Base-by-base conservation (phyloP, 129 eudicot genomes). In the Flaveria brownii region DNA sequence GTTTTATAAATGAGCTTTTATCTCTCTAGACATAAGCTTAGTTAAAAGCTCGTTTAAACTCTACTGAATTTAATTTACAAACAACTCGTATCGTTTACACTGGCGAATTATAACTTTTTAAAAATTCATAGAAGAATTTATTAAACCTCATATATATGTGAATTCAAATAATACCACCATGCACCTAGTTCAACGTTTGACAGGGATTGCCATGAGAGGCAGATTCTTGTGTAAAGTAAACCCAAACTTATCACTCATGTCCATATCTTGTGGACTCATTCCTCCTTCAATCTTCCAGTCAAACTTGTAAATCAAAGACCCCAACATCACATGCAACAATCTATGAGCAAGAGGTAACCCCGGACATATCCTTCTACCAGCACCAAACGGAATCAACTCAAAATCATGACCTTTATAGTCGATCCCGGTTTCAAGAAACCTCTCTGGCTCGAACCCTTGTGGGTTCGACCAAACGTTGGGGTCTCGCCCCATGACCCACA, bases 401-500 rank as follows among this genome's bases (percentile, higher is more conserved):
- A 87, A 87, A 54, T 81, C 41, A 13, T 56, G 70, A 33, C 91
- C 91, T 41, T 72, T 77, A 39, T 67, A 82, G 52, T 84, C 84
- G 0, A 77, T 70, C 47, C 65, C 74, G 3, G 28, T 36, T 1
- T 54, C 80, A 68, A 80, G 69, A 73, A 87, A 87, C 65, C 92
- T 67, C 51, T 87, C 88, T 3, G 92, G 88, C 72, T 33, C 61
- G 42, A 87, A 87, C 14, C n/a, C 14, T 20, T 77, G 70, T 4
- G 87, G 82, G 39, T 84, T 39, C 3, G 72, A 2, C 77, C 77
- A 73, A 0, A 73, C 57, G 2, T 61, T 61, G 0, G 84, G 10
- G 51, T 87, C 92, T 42, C 85, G 81, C 5, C 92, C 89, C 47
- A 69, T 78, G 4, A 86, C 91, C 91, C 91, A 87, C 66, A 75